Evolutionary conservation across 1,284 basidiomycete genomes (phyloP).

Genomic region (Ceratobasidium sp.): DNA sequence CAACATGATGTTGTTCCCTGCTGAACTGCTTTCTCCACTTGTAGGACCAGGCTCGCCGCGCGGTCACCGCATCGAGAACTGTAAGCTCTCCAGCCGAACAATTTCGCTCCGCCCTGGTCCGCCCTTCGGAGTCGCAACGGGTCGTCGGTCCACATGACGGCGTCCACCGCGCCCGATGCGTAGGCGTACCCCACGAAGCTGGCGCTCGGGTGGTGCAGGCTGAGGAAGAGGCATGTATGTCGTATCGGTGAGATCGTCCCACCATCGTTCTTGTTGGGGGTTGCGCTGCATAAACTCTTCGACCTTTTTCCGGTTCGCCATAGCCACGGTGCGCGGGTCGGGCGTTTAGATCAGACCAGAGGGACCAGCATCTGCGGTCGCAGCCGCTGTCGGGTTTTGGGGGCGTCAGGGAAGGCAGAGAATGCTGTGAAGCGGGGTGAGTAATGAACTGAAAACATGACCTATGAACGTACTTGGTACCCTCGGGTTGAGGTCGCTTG

Average conservation of each 20-base stretch:
- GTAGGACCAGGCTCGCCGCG: constrained; percentile 40
- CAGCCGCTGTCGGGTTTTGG: constrained; percentile 56
- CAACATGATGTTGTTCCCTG: constrained; percentile 39
- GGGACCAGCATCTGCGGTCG: constrained; percentile 49
- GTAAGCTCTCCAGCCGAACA: constrained; percentile 33
- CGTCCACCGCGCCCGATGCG: constrained; percentile 87
- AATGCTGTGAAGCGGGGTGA: constrained; percentile 66
- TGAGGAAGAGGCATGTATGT: constrained; percentile 47
- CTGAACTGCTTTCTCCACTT: constrained; percentile 39
- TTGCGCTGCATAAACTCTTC: constrained; percentile 51
- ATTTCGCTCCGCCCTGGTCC: constrained; percentile 27
- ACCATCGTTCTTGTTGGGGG: constrained; percentile 33
- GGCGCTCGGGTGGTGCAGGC: constrained; percentile 54
- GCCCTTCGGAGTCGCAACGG: constrained; percentile 29
- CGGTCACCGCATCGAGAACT: constrained; percentile 44
- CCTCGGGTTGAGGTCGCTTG: constrained; percentile 70
- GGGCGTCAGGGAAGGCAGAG: constrained; percentile 60
- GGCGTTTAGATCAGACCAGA: constrained; percentile 43
- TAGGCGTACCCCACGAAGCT: constrained; percentile 71
- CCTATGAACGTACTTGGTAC: constrained; percentile 50
- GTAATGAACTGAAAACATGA: constrained; percentile 67
- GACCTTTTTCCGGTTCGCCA: constrained; percentile 53
- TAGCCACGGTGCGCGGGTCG: constrained; percentile 34
- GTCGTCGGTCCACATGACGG: constrained; percentile 79
- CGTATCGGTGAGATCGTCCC: constrained; percentile 49